These are phyloP conservation scores for Phytopythium mirpurense DNA, from an alignment of 352 stramenopile species.

Conservation along the genomic window DNA sequence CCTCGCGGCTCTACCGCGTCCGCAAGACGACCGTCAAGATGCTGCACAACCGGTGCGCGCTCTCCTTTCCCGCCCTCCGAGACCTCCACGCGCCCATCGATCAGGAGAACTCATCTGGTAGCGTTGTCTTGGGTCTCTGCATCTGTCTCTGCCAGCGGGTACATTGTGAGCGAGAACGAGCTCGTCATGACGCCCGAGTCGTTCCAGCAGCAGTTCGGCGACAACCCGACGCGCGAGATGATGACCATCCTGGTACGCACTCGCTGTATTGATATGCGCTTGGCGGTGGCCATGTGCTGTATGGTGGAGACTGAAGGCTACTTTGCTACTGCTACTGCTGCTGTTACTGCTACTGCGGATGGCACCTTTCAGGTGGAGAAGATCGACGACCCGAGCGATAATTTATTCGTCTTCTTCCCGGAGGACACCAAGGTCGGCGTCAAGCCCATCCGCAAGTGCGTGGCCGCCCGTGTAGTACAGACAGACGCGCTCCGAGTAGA, in stretches of 20 bases:
- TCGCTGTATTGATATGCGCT: no score
- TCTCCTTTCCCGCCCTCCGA: no score
- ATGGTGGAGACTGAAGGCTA: no score
- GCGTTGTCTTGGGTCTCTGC: no score
- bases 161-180: conserved; percentile 97
- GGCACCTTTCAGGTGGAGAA: conserved; percentile 67
- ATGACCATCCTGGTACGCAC: conserved; percentile 92
- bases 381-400: conserved; percentile 90
- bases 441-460: conserved; percentile 94
- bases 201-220: conserved; percentile 90
- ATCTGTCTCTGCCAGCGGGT: no score
- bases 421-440: conserved; percentile 99
- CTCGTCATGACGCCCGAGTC: conserved; percentile 93
- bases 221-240: conserved; percentile 92
- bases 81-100: background rate
- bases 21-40: conserved; percentile 96
- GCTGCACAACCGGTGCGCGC: conserved; percentile 84
- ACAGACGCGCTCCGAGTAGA: no score
- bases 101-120: no score
- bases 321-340: no score
- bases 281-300: no score
- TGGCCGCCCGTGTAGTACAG: conserved; percentile 11
- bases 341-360: no score
- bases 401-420: conserved; percentile 99
- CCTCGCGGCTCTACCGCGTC: conserved; percentile 90